Evolutionary conservation across 257 asterid species (phyloP), one percentile per base, ranked within the genome.

Genomic region (Ilex asprella): DNA sequence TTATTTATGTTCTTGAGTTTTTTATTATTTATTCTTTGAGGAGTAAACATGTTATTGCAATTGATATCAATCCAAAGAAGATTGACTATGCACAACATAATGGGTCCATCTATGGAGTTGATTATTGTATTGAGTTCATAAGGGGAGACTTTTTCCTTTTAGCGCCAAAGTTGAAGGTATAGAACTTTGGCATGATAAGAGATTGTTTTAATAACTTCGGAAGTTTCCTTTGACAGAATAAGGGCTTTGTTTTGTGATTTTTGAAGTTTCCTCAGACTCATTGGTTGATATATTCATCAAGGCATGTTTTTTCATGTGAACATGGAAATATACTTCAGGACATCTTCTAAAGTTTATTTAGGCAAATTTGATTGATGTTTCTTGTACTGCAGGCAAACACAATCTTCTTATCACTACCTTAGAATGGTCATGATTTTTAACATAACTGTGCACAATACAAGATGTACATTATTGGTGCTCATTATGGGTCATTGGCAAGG

Each of bases 381-480:
- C 5, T 15, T 64, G 55, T 62, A 46, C 49, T 82, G 74, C 85
- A 89, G 99, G 99, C 89, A 41, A 78, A 89, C 60, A 70, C 79
- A 0, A 95, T 89, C 30, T 89, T 85, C 65, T 73, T 89, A 86
- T 93, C 99, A 56, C 99, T 97, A 12, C 99, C 99, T 12, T 93
- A 96, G 96, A 97, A 97, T 41, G 99, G 99, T 65, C 99, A 96
- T 49, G 87, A 78, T 71, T 0, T 21, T 21, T 21, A 21, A 21
- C 27, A 21, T 21, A 21, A 21, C 27, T 21, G 27, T 21, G 27
- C 27, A 21, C 27, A 21, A 21, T 21, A 21, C 27, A 21, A 21
- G 27, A 21, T 21, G 27, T 21, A 21, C 27, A 21, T 21, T 21
- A 21, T 21, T 21, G 27, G 27, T 0, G 27, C 27, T 21, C 27